Base-by-base conservation (phyloP, 352 stramenopile species). In the Pythium guiyangense region DNA sequence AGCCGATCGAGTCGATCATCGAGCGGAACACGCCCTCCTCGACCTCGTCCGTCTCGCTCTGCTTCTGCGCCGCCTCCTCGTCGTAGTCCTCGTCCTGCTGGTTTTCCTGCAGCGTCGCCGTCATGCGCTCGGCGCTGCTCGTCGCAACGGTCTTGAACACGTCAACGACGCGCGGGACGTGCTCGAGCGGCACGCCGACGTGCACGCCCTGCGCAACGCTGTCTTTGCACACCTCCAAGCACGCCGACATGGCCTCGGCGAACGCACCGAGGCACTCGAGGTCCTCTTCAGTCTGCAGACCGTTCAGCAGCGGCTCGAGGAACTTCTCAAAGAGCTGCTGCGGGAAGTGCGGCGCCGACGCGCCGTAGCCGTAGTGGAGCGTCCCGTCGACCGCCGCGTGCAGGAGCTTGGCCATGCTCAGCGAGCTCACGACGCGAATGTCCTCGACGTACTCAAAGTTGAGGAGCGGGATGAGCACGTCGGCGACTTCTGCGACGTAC, bases 371-470 rank as follows among this genome's bases (percentile, higher is more conserved):
- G 48, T 87, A 72, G 67, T 89, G 69, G 6, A 91, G 42, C 31
- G 77, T 80, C 52, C 85, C 85, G 51, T 91, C 82, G 5, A 93
- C 75, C 5, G 84, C 85, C 4, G 72, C 71, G 27, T 84, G 70
- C 42, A 95, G 66, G 54, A 95, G 57, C 57, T 88, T 89, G 22
- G 76, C 70, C 64, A 93, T 79, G 57, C 76, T 88, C 60, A 95
- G 69, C 27, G 70, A 77, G 59, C 77, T 90, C 49, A 93, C 81
- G 27, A 95, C 71, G 47, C 85, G 85, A 35, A 95, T 80, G 54
- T 92, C 83, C 42, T 92, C 83, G 44, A 95, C 77, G 73, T 93
- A 95, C 70, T 92, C 70, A 43, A 93, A 95, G 31, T 69, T 71
- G 48, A 95, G 70, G 45, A 95, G 62, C 56, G 85, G 81, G 49